These are phyloP conservation scores for Lentinus tigrinus DNA, from an alignment of 768 basidiomycete species.

Conservation along the genomic window DNA sequence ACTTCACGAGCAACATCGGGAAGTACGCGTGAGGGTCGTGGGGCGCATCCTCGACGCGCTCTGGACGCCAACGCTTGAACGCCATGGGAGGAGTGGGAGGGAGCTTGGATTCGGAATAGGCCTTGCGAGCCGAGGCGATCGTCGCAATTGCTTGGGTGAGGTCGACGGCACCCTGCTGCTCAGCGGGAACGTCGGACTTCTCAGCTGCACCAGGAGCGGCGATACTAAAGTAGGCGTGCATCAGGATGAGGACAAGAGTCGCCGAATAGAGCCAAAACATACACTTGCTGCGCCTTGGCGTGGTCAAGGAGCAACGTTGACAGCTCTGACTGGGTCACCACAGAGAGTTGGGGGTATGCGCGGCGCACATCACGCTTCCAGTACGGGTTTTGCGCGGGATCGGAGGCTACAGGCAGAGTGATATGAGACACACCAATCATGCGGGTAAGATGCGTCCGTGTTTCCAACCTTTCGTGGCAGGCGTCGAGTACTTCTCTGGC, in stretches of 20 bases:
- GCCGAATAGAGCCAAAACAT: conserved; percentile 32
- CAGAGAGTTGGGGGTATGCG: conserved; percentile 87
- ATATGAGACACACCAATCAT: background rate
- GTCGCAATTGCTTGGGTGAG: conserved; percentile 72
- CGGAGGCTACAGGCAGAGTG: conserved; percentile 64
- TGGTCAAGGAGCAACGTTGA: conserved; percentile 81
- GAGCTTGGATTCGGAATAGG: conserved; percentile 61
- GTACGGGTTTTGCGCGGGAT: conserved; percentile 88
- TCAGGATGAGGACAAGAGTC: conserved; percentile 10
- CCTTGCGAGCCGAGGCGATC: conserved; percentile 53
- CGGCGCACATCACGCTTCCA: conserved; percentile 95
- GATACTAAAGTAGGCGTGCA: conserved; percentile 40
- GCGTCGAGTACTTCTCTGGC: conserved; percentile 82
- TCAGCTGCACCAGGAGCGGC: conserved; percentile 46
- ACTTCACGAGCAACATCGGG: conserved; percentile 64
- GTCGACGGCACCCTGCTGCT: conserved; percentile 47
- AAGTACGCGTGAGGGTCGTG: conserved; percentile 82
- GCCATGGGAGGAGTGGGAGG: conserved; percentile 74
- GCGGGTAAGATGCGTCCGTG: conserved; percentile 2
- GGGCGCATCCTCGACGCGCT: conserved; percentile 73
- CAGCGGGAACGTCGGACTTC: conserved; percentile 44
- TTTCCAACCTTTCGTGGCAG: conserved; percentile 78
- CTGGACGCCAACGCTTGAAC: conserved; percentile 72
- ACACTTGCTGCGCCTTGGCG: conserved; percentile 61
- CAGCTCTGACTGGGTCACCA: conserved; percentile 81